Conservation (phyloP, 305 asterid genomes). For the Caryopteris hybrid region DNA sequence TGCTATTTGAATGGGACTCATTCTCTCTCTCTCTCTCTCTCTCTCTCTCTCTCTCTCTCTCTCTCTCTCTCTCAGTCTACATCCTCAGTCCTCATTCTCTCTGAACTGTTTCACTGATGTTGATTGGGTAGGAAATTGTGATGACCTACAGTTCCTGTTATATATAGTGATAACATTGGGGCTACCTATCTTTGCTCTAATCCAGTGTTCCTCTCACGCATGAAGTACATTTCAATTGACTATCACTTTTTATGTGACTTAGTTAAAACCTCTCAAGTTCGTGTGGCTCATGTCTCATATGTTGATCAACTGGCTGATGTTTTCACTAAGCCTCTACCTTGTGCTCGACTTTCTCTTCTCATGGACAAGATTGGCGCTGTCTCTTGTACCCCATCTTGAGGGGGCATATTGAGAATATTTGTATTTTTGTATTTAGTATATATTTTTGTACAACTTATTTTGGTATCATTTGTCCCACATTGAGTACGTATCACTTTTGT, state of each 20-base stretch:
- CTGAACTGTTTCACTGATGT: background rate
- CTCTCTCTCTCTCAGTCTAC: too few relatives aligned
- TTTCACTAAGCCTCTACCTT: too few relatives aligned
- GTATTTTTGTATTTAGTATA: too few relatives aligned
- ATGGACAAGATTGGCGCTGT: background rate
- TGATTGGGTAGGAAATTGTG: background rate
- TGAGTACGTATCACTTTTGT: too few relatives aligned
- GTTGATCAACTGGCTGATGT: background rate
- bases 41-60: too few relatives aligned
- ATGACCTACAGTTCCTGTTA: background rate
- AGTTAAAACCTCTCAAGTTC: background rate
- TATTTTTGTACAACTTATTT: too few relatives aligned
- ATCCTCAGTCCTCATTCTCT: background rate
- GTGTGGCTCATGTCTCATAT: background rate
- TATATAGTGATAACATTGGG: background rate
- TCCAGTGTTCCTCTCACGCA: too few relatives aligned
- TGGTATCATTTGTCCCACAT: too few relatives aligned
- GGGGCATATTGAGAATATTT: background rate
- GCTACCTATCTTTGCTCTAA: background rate
- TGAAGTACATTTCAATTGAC: too few relatives aligned
- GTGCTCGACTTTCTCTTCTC: background rate
- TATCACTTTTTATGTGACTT: background rate
- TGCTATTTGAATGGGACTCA: background rate
- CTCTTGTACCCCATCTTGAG: background rate
- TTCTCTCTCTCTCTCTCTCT: too few relatives aligned